Percentiles rank a stretch among this genome's conserved stretches.
Evolutionary conservation across 169 alveolate genomes (phyloP).

Genomic region (Ichthyophthirius multifiliis): DNA sequence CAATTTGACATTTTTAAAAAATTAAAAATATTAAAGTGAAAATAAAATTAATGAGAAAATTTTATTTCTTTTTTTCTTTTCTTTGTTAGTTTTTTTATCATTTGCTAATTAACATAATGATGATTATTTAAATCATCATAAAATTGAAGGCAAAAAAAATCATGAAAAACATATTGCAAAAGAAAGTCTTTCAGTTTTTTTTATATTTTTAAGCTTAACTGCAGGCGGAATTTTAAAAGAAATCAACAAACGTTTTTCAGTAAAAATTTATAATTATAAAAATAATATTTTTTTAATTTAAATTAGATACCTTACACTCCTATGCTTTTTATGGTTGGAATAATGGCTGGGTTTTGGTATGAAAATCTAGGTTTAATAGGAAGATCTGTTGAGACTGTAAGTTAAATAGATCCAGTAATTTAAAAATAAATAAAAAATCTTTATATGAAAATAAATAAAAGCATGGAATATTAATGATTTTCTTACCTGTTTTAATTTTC

Average conservation of each 20-base stretch:
- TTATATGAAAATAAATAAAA: not conserved
- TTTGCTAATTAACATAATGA: too few species aligned
- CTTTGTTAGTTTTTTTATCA: too few species aligned
- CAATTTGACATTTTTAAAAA: too few species aligned
- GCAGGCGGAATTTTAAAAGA: not conserved
- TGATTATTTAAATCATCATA: too few species aligned
- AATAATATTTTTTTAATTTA: not conserved
- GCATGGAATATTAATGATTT: constrained; percentile 1
- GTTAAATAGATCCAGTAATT: not conserved
- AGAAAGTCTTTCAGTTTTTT: not conserved
- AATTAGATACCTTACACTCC: not conserved
- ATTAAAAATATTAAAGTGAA: too few species aligned
- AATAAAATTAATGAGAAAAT: too few species aligned
- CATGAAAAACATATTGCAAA: not conserved
- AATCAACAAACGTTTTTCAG: not conserved
- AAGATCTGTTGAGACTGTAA: not conserved
- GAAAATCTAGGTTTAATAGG: not conserved
- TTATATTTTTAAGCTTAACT: not conserved
- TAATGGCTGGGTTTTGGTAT: not conserved
- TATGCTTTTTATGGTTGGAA: not conserved
- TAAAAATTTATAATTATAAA: not conserved
- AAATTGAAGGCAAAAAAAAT: too few species aligned
- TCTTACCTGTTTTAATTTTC: not conserved
- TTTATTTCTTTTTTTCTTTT: too few species aligned
- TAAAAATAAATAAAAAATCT: not conserved